These are phyloP conservation scores for Symbiodinium pilosum DNA, from an alignment of 73 alveolate genomes.

Conservation along the genomic window DNA sequence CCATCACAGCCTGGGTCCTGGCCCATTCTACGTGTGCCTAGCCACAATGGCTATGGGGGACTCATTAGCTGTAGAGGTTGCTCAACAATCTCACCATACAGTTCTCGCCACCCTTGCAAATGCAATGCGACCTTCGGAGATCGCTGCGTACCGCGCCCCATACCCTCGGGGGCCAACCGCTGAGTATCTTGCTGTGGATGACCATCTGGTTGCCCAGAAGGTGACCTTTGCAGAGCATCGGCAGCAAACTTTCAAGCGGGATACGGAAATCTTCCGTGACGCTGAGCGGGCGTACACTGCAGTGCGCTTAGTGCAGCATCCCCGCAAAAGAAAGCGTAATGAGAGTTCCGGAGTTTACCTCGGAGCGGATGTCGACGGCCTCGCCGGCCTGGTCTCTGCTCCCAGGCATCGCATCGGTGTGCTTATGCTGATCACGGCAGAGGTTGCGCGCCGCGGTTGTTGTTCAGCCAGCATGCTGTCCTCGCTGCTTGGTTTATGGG, in stretches of 20 bases:
- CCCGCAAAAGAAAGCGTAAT: not conserved
- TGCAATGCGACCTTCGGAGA: not conserved
- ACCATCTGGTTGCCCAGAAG: not conserved
- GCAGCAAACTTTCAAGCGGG: not conserved
- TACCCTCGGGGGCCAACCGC: not conserved
- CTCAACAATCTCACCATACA: not conserved
- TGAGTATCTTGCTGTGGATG: not conserved
- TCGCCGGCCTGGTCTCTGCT: not conserved
- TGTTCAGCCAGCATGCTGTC: not conserved
- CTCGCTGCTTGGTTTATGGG: not conserved
- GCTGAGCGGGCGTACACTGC: not conserved
- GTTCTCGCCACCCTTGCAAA: not conserved
- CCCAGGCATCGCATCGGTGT: not conserved
- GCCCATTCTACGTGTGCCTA: not conserved
- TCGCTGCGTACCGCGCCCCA: not conserved
- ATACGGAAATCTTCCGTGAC: not conserved
- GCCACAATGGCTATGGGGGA: not conserved
- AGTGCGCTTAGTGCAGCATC: conserved; percentile 1
- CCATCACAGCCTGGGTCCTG: no score
- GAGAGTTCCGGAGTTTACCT: not conserved
- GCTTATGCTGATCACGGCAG: not conserved
- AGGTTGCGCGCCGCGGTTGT: not conserved
- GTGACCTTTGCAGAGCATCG: no score
- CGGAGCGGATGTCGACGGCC: conserved; percentile 58
- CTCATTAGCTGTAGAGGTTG: not conserved